Base-by-base conservation (phyloP, 495 filamentous ascomycete genomes). In the Neurospora tetraspora region DNA sequence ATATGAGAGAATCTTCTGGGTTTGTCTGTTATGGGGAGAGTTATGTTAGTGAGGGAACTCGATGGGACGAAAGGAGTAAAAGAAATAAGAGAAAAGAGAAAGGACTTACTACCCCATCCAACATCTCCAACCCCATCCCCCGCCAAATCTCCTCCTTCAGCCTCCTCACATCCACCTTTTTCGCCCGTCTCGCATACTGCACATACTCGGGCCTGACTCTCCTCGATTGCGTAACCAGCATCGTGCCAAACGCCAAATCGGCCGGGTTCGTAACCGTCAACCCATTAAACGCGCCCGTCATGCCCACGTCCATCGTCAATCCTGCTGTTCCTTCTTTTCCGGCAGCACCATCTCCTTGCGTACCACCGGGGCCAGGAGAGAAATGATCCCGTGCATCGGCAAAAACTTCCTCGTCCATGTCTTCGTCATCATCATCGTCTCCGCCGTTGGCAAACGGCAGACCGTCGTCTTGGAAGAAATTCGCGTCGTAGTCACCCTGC, bases 381-480 rank as follows among this genome's bases (percentile, higher is more conserved):
- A 98, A 91, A 78, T 92, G 90, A 75, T 98, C 96, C 73, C 93
- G 85, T 20, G 96, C 96, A 81, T 99, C 96, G 9, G 94, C 92
- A 77, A 98, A 98, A 74, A 89, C 88, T 53, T 87, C 82, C 75
- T 88, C 87, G 69, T 92, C 87, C 36, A 93, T 93, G 71, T 97
- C 94, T 76, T 96, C 93, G 68, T 76, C 53, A 12, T 61, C 53
- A 42, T 91, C 90, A 69, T 92, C 89, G 76, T 88, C 88, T 69
- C 87, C 87, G 42, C 89, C 92, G 27, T 90, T 91, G 7, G 89
- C 86, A 74, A 92, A 90, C 42, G 90, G 89, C 71, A 97, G 86
- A n/a, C 89, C 93, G 80, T 97, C 95, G 77, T 99, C 96, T 71
- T 92, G 90, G 85, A 98, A 99, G 88, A 98, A 99, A 76, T 98